These are phyloP conservation scores for Dacryopinax primogenitus DNA, from an alignment of 768 basidiomycete genomes.

Conservation along the genomic window DNA sequence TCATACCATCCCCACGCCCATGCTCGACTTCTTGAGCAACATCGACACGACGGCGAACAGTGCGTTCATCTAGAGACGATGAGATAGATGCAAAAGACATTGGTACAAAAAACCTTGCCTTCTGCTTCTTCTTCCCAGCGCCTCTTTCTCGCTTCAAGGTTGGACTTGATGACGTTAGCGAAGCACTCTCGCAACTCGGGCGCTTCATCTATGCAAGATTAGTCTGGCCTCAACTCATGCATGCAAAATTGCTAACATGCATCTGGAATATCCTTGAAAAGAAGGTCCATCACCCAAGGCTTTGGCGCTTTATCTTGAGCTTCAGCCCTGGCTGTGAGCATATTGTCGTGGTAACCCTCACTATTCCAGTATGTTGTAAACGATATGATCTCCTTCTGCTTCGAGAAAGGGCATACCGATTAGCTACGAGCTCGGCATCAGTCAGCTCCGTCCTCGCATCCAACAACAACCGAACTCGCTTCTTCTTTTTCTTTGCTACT, in stretches of 20 bases:
- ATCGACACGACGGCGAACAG: neutral
- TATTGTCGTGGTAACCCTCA: neutral
- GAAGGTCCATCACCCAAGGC: neutral
- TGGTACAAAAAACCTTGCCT: neutral
- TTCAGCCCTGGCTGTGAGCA: neutral
- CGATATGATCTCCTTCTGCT: too few species aligned
- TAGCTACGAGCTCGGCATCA: constrained; percentile 66
- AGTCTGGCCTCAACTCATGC: too few species aligned
- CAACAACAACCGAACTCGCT: constrained; percentile 42
- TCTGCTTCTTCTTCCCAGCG: neutral
- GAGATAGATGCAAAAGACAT: neutral
- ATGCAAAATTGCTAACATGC: neutral
- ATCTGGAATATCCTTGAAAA: neutral
- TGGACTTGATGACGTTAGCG: neutral
- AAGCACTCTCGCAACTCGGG: constrained; percentile 1
- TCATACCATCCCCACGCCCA: neutral
- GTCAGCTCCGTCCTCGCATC: constrained; percentile 69
- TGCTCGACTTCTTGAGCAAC: neutral
- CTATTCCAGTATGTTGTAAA: neutral
- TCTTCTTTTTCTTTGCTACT: constrained; percentile 31
- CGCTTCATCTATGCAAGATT: neutral
- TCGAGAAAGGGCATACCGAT: constrained; percentile 7
- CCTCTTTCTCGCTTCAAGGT: neutral
- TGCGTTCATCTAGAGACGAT: neutral
- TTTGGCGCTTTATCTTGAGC: neutral